Conservation (phyloP, 2,329 filamentous ascomycete species). For the Nannizzia gypsea region DNA sequence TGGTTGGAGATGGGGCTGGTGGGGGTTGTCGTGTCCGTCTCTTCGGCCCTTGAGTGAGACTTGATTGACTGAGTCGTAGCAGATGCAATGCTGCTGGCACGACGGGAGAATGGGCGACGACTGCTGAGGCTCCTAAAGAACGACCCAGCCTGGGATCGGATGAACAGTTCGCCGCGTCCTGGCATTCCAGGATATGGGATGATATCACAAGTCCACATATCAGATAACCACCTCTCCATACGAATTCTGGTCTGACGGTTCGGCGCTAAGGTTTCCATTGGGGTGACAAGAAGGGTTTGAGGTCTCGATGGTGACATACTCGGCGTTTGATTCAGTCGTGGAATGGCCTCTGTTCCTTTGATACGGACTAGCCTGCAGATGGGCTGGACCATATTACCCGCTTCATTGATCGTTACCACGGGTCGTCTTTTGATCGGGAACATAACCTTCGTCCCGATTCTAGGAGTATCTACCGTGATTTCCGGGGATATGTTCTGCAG, state of each 20-base stretch:
- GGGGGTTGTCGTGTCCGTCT: background rate
- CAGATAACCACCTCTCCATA: constrained; percentile 59
- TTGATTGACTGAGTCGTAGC: constrained; percentile 12
- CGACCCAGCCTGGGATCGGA: constrained; percentile 67
- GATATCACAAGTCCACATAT: constrained; percentile 73
- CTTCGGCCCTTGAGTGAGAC: background rate
- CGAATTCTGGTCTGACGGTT: constrained; percentile 63
- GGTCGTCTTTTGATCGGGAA: constrained; percentile 27
- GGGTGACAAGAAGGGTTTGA: constrained; percentile 55
- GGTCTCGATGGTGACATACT: constrained; percentile 11
- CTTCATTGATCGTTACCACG: constrained; percentile 60
- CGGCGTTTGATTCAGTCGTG: constrained; percentile 5
- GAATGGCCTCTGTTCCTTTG: constrained; percentile 15
- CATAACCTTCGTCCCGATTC: constrained; percentile 6
- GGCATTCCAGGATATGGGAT: constrained; percentile 75
- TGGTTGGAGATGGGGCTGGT: background rate
- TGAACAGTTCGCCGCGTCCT: constrained; percentile 56
- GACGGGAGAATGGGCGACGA: constrained; percentile 61
- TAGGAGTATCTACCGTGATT: constrained; percentile 19
- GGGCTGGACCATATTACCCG: constrained; percentile 9
- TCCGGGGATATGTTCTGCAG: constrained; percentile 40
- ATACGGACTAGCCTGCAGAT: constrained; percentile 9
- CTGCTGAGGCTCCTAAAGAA: constrained; percentile 82
- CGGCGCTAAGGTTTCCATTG: constrained; percentile 62
- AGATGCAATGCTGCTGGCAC: constrained; percentile 47